phyloP scores from a whole-genome alignment of 2,329 filamentous ascomycete species.

The Chaetomium olivaceum region DNA sequence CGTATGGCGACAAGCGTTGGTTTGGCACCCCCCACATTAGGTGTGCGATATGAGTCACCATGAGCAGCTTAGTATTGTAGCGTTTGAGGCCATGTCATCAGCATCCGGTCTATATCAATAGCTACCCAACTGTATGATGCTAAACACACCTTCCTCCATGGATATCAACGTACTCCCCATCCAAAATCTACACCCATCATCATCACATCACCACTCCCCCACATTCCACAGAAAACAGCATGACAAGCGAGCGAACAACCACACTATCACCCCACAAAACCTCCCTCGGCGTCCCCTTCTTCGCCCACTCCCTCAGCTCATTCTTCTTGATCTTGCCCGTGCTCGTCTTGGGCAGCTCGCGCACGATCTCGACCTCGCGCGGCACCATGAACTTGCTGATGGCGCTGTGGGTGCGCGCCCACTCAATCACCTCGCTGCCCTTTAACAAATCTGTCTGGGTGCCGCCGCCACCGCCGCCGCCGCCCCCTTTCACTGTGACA shows the following conservation, averaged over 20 bases:
- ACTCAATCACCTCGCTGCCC: slow-evolving; percentile 73
- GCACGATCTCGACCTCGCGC: slow-evolving; percentile 72
- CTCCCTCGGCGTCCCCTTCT: slow-evolving; percentile 38
- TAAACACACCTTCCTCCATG: not conserved
- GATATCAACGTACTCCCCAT: not conserved
- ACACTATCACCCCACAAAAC: slow-evolving; percentile 12
- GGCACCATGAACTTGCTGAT: slow-evolving; percentile 92
- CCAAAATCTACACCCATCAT: not conserved
- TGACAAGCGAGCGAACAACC: no score
- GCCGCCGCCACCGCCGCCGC: no score
- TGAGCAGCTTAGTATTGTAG: no score
- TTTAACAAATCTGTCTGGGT: slow-evolving; percentile 49
- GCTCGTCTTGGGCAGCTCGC: slow-evolving; percentile 91
- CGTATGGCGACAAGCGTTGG: no score
- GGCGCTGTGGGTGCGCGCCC: slow-evolving; percentile 76
- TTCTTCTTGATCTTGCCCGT: slow-evolving; percentile 98
- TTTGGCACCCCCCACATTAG: no score
- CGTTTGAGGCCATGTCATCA: not conserved
- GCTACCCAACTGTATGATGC: not conserved
- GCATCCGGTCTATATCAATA: not conserved
- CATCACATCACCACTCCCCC: not conserved
- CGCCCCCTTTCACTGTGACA: slow-evolving; percentile 74
- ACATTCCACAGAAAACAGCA: no score
- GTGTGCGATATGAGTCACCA: no score
- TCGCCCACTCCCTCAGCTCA: slow-evolving; percentile 82